Evolutionary conservation across 1,139 yeast species (phyloP).

Genomic region (Debaryomyces subglobosus): DNA sequence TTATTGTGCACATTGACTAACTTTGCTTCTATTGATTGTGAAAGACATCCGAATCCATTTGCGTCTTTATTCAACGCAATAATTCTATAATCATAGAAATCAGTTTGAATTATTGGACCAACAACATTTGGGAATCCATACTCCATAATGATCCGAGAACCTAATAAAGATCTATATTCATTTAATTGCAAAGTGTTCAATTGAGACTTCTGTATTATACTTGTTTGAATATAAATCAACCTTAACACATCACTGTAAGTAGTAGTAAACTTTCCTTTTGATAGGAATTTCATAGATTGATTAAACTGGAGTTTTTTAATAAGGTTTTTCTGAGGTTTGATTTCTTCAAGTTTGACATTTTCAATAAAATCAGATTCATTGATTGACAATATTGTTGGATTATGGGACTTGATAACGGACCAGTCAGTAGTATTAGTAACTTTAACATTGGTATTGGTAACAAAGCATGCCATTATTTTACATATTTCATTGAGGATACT

Average conservation of each 20-base stretch:
- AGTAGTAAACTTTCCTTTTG: constrained; percentile 30
- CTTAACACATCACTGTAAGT: constrained; percentile 28
- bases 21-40: constrained; percentile 55
- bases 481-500: constrained; percentile 29
- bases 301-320: constrained; percentile 19
- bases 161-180: constrained; percentile 46
- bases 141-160: constrained; percentile 58
- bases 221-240: constrained; percentile 41
- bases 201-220: constrained; percentile 15
- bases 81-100: constrained; percentile 64
- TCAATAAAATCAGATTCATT: constrained; percentile 17
- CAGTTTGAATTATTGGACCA: constrained; percentile 64
- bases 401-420: constrained; percentile 15
- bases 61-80: constrained; percentile 24
- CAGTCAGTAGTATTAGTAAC: constrained; percentile 16
- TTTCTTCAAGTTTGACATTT: constrained; percentile 10
- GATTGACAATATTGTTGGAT: constrained; percentile 31
- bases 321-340: constrained; percentile 14
- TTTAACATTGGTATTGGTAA: constrained; percentile 24
- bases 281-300: constrained; percentile 26
- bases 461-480: constrained; percentile 35
- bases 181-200: constrained; percentile 40
- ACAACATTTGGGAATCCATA: constrained; percentile 47
- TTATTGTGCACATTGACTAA: constrained; percentile 32
- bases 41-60: constrained; percentile 46